Base-by-base conservation (phyloP, 306 rosid genomes). In the Vicia faba region DNA sequence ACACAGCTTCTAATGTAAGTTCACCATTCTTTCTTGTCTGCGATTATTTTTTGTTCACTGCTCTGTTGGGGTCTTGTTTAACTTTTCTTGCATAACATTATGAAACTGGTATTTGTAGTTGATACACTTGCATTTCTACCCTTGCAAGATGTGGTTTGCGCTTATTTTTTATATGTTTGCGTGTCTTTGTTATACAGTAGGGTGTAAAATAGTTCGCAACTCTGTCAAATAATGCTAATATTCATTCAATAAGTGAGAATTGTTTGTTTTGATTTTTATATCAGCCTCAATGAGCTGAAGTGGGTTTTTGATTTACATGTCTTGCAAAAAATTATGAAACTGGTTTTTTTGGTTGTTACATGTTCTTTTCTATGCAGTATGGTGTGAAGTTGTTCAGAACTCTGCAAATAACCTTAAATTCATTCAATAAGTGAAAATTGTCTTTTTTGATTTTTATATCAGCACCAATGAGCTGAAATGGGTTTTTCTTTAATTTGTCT, bases 1-100 rank as follows among this genome's bases (percentile, higher is more conserved):
- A 87, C 83, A 82, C 96, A 0, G 72, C 46, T 73, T 83, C 97
- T 59, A 88, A 87, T 76, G 97, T 91, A 76, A 87, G 84, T 44
- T 25, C 11, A 9, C 19, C 3, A 0, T 55, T 25, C 15, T 20
- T 60, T 61, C 16, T 61, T 19, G 15, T 48, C 61, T 5, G 45
- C 8, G 20, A 25, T 46, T 59, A 26, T 64, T 44, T 25, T 55
- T 60, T 59, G 11, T 55, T 28, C 14, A 11, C 5, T 31, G 8
- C 54, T 4, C 44, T 54, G 5, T 6, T 26, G 8, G 8, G 44
- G 8, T 56, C 29, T 40, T 31, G 44, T 14, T 58, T 62, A 39
- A 5, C 14, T 6, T 11, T 7, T 44, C 8, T 6, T 77, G 62
- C 20, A 7, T 8, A n/a, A 38, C 8, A 28, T 33, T 31, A 28